Conservation (phyloP, 192 early-diverging fungal species). For the Dimargaris xerosporica region DNA sequence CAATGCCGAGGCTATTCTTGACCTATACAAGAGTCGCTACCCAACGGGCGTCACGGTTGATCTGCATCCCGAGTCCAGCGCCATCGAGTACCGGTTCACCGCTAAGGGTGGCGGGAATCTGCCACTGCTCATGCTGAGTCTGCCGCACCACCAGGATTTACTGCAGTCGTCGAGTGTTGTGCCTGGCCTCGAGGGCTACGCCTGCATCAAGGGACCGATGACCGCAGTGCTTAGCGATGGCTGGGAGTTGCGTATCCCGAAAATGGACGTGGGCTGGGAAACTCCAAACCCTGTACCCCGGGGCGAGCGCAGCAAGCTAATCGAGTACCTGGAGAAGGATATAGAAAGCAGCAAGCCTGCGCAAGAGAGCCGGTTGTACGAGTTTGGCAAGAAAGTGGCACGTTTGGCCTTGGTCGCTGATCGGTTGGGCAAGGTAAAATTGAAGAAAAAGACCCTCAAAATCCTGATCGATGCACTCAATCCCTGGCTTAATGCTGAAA, state of each 20-base stretch:
- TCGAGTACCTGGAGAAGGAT: slow-evolving; percentile 24
- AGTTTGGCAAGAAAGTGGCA: slow-evolving; percentile 35
- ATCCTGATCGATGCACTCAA: slow-evolving; percentile 14
- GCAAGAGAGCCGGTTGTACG: slow-evolving; percentile 29
- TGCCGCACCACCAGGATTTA: slow-evolving; percentile 32
- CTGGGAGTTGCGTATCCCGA: slow-evolving; percentile 26
- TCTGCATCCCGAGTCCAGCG: background rate
- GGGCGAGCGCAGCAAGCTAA: slow-evolving; percentile 17
- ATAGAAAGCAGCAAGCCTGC: slow-evolving; percentile 13
- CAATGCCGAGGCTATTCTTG: slow-evolving; percentile 24
- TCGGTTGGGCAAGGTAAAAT: slow-evolving; percentile 20
- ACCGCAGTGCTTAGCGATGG: slow-evolving; percentile 27
- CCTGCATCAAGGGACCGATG: slow-evolving; percentile 31
- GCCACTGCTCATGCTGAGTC: slow-evolving; percentile 24
- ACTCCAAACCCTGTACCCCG: slow-evolving; percentile 16
- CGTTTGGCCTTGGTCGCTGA: slow-evolving; percentile 32
- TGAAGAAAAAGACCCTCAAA: slow-evolving; percentile 10
- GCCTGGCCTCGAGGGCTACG: slow-evolving; percentile 24
- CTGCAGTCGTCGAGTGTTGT: slow-evolving; percentile 12
- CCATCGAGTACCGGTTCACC: slow-evolving; percentile 23
- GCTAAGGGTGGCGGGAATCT: slow-evolving; percentile 22
- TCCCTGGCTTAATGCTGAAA: slow-evolving; percentile 24
- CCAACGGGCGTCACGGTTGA: slow-evolving; percentile 17
- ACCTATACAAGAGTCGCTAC: slow-evolving; percentile 27
- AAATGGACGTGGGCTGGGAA: slow-evolving; percentile 19